phyloP scores from a whole-genome alignment of 1,284 basidiomycete species.

The Porogramme epimiltina region DNA sequence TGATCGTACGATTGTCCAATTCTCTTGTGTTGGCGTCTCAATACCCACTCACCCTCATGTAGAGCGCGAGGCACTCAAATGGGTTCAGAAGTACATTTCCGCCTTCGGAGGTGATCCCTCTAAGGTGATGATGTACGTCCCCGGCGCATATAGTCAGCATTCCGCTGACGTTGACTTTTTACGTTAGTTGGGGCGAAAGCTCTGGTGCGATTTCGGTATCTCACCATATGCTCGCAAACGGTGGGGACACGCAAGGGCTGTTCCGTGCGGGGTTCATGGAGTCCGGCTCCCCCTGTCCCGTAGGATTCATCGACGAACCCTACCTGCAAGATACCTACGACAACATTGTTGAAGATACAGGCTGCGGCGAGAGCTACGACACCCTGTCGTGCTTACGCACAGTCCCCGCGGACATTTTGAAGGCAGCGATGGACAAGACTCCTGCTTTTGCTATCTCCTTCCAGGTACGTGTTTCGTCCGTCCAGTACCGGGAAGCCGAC shows the following conservation, averaged over 20 bases:
- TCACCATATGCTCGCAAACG: conserved; percentile 33
- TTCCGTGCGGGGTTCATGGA: conserved; percentile 38
- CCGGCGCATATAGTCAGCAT: not conserved
- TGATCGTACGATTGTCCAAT: conserved; percentile 42
- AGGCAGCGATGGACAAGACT: conserved; percentile 26
- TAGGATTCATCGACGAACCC: conserved; percentile 29
- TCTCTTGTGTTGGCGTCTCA: conserved; percentile 39
- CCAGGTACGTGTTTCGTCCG: no score
- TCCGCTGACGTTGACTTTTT: not conserved
- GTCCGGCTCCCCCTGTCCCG: conserved; percentile 35
- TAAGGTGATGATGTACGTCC: conserved; percentile 34
- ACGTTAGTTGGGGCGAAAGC: conserved; percentile 39
- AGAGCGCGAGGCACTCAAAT: conserved; percentile 48
- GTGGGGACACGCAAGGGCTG: conserved; percentile 32
- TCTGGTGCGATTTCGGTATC: conserved; percentile 40
- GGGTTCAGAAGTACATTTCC: conserved; percentile 49
- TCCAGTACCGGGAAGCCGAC: not conserved
- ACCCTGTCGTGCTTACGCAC: conserved; percentile 42
- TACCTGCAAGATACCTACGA: conserved; percentile 34
- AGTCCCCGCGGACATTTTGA: conserved; percentile 30
- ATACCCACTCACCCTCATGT: conserved; percentile 16
- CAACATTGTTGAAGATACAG: conserved; percentile 29
- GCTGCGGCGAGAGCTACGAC: conserved; percentile 33
- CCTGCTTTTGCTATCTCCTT: not conserved
- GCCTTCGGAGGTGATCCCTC: conserved; percentile 43